Evolutionary conservation across 495 filamentous ascomycete species (phyloP), one percentile per base, ranked within the genome.

Genomic region (Penicillium angulare): DNA sequence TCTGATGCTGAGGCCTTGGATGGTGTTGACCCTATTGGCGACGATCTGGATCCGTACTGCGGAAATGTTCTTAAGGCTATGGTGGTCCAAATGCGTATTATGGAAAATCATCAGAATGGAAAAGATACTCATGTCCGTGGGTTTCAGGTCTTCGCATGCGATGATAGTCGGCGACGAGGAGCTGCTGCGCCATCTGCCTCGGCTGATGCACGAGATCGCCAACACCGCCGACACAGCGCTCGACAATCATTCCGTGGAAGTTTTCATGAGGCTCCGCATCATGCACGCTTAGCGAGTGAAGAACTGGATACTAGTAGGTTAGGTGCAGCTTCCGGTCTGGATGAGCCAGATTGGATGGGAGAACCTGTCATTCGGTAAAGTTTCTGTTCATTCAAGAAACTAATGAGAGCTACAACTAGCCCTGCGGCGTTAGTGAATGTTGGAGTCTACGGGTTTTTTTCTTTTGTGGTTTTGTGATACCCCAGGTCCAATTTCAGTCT

Each of bases 31-130:
- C 38, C 38, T 12, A 41, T 41, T 9, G 50, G 47, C 21, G 48
- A 44, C 10, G 54, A 57, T 13, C 47, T 77, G n/a, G 68, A 75
- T 39, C 57, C 66, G 3, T 73, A 73, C 36, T 79, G 83, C 21
- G 85, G 83, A 0, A 83, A 83, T 65, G 87, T 89, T 6, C 79
- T 97, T 23, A 82, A 89, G 52, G 89, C 86, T 29, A 95, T 87
- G 72, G 80, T 97, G 36, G 76, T 97, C 10, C 90, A 96, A 66
- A 83, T 97, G 43, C 81, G 82, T 43, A 80, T 98, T 54, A 79
- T 89, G 49, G 95, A 96, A 72, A 98, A 98, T 59, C 93, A 98
- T 70, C 93, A 98, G 75, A 98, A 98, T 67, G 93, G 93, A 47
- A 98, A 98, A 65, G 93, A 98, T 66, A 98, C 93, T 3, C 93